Base-by-base conservation (phyloP, 768 basidiomycete species). In the Xerocomus spinulosus region DNA sequence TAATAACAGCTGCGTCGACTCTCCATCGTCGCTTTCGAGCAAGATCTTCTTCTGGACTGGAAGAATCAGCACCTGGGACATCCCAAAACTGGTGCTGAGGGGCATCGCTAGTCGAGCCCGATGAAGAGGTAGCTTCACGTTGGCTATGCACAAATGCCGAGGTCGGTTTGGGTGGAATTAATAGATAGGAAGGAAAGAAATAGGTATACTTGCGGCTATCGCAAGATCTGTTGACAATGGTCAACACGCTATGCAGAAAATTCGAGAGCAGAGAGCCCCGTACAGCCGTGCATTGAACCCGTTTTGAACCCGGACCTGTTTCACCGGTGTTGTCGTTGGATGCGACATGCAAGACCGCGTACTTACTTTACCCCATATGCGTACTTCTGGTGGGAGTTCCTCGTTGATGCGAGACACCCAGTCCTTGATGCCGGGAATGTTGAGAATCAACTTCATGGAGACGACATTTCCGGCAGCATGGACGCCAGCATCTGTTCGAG, bases 121-220 rank as follows among this genome's bases (percentile, higher is more conserved):
- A 37, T 18, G 29, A 32, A 12, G 59, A 52, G 15, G 57, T 57
- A 36, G 73, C 62, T 30, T 69, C 58, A 41, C 63, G 63, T 51
- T 80, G 70, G 13, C 65, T 66, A 35, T 73, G 71, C 54, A 75
- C 68, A 36, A 92, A 74, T 12, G 78, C 76, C 34, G 85, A 83
- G 18, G 73, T 78, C 5, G 91, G 89, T 62, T 83, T 87, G 1
- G 96, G 93, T 2, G 95, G 92, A 23, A 98, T 78, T 44, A 99
- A 77, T 33, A 94, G 76, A 68, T 98, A 96, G 1, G 90, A 83
- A 0, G 96, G 96, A 55, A 99, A 87, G 70, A 90, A 90, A 68
- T 99, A 99, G 14, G 94, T 96, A 70, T 99, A 99, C 66, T 93
- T 92, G 50, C 95, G 81, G 51, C 93, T 95, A 63, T 97, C 94